Conservation (phyloP, 495 filamentous ascomycete species). For the Extremus antarcticus region DNA sequence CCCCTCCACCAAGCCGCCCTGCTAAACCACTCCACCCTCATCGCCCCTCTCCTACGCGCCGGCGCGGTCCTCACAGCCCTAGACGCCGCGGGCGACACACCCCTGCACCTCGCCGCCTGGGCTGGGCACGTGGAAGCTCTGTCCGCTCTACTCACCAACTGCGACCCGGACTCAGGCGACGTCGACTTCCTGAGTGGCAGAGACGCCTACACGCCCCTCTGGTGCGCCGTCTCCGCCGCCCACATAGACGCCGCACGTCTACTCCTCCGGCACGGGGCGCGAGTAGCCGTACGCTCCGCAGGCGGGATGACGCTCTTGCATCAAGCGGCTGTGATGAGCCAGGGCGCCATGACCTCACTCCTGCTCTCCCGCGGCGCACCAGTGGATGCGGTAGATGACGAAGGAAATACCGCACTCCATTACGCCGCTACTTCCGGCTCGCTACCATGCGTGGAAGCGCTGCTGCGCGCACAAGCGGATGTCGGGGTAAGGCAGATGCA, state of each 20-base stretch:
- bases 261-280: slow-evolving; percentile 12
- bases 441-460: neutral
- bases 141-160: slow-evolving; percentile 4
- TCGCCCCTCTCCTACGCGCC: slow-evolving; percentile 6
- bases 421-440: slow-evolving; percentile 9
- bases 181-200: slow-evolving; percentile 10
- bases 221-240: slow-evolving; percentile 15
- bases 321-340: slow-evolving; percentile 13
- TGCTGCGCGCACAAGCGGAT: slow-evolving; percentile 11
- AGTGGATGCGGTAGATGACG: slow-evolving; percentile 8
- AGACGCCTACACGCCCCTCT: slow-evolving; percentile 16
- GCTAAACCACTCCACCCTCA: slow-evolving; percentile 2
- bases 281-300: slow-evolving; percentile 5
- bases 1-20: slow-evolving; percentile 16
- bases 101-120: slow-evolving; percentile 19
- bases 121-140: slow-evolving; percentile 9
- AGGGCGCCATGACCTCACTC: slow-evolving; percentile 6
- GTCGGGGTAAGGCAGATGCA: neutral
- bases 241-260: slow-evolving; percentile 13
- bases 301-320: slow-evolving; percentile 9
- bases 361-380: slow-evolving; percentile 11
- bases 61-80: slow-evolving; percentile 7
- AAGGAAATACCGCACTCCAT: slow-evolving; percentile 13
- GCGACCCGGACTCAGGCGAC: neutral
- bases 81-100: slow-evolving; percentile 17